phyloP scores from a whole-genome alignment of 768 basidiomycete genomes.

The Collybiopsis confluens region DNA sequence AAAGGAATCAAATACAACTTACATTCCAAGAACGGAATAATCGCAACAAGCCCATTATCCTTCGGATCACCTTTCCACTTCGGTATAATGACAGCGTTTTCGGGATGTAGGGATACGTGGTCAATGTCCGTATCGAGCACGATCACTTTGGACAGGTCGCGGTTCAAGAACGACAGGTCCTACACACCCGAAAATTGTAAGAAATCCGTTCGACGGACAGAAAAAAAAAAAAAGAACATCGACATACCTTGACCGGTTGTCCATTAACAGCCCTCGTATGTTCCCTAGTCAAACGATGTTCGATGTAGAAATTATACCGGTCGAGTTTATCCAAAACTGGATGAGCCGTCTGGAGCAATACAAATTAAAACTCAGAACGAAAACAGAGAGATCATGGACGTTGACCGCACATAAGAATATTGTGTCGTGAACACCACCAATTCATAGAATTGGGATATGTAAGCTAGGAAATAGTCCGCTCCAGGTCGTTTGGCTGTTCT shows the following conservation, averaged over 20 bases:
- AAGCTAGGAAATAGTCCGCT: slow-evolving; percentile 96
- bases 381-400: slow-evolving; percentile 27
- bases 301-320: slow-evolving; percentile 85
- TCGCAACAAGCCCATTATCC: slow-evolving; percentile 73
- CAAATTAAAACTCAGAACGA: neutral
- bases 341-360: slow-evolving; percentile 64
- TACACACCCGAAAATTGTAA: slow-evolving; percentile 21
- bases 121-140: slow-evolving; percentile 82
- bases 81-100: slow-evolving; percentile 81
- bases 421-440: slow-evolving; percentile 94
- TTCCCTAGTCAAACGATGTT: slow-evolving; percentile 90
- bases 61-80: slow-evolving; percentile 80
- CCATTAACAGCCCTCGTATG: slow-evolving; percentile 81
- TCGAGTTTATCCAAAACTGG: slow-evolving; percentile 93
- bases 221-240: too few species aligned
- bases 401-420: slow-evolving; percentile 79
- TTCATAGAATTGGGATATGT: slow-evolving; percentile 97
- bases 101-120: slow-evolving; percentile 74
- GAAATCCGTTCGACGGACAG: too few species aligned
- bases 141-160: slow-evolving; percentile 87
- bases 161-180: slow-evolving; percentile 93
- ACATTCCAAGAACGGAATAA: slow-evolving; percentile 98
- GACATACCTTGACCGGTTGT: slow-evolving; percentile 74
- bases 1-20: slow-evolving; percentile 26
- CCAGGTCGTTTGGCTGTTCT: slow-evolving; percentile 96